phyloP scores from a whole-genome alignment of 495 filamentous ascomycete species.

The Patellaria atrata region DNA sequence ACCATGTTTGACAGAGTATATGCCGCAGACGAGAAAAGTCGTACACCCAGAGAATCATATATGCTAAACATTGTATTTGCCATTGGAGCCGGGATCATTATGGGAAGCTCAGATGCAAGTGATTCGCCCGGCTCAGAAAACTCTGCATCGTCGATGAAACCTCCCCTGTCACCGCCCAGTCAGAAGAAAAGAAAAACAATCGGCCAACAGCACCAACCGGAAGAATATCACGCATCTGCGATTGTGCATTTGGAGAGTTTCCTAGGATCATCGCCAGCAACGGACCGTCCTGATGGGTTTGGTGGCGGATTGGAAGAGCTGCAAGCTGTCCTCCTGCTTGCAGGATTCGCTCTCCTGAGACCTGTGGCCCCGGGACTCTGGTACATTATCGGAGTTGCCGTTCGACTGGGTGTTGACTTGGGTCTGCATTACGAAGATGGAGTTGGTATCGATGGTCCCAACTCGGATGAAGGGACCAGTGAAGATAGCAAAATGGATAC shows the following conservation, averaged over 20 bases:
- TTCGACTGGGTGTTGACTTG: constrained; percentile 78
- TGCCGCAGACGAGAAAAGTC: constrained; percentile 46
- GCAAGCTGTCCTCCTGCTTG: constrained; percentile 78
- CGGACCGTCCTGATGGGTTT: constrained; percentile 42
- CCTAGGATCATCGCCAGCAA: constrained; percentile 47
- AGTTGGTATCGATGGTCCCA: constrained; percentile 43
- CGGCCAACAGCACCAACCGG: constrained; percentile 66
- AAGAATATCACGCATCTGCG: constrained; percentile 91
- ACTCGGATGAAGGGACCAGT: constrained; percentile 13
- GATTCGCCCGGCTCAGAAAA: constrained; percentile 20
- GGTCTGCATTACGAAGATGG: constrained; percentile 90
- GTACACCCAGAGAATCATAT: constrained; percentile 74
- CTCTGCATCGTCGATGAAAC: constrained; percentile 9
- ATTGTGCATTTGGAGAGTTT: constrained; percentile 85
- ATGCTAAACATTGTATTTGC: constrained; percentile 96
- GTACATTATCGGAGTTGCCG: constrained; percentile 93
- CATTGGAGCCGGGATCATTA: constrained; percentile 84
- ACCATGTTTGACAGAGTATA: constrained; percentile 70
- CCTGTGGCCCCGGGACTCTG: constrained; percentile 88
- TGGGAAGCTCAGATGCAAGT: constrained; percentile 41
- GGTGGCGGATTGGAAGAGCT: constrained; percentile 80
- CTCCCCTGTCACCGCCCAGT: constrained; percentile 25
- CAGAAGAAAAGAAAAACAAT: constrained; percentile 38
- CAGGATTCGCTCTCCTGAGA: constrained; percentile 78
- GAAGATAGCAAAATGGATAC: constrained; percentile 5